Conservation (phyloP, 768 basidiomycete genomes). For the Leccinellum rugosiceps region DNA sequence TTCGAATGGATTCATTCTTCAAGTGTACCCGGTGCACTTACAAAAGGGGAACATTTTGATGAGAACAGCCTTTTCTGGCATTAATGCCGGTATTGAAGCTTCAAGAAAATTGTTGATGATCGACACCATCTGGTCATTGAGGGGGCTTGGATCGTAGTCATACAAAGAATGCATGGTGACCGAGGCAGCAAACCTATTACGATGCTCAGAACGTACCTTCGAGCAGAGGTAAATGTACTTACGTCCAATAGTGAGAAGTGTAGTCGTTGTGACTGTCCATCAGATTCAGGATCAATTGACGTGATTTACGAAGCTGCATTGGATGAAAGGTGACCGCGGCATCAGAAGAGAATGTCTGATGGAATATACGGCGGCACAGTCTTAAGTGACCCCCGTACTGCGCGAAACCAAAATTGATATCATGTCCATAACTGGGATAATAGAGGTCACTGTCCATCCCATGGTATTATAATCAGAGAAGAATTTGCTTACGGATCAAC, state of each 20-base stretch:
- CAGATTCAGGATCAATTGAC: conserved; percentile 4
- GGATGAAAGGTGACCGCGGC: conserved; percentile 4
- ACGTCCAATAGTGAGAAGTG: conserved; percentile 11
- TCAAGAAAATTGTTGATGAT: conserved; percentile 10
- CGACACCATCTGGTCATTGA: conserved; percentile 15
- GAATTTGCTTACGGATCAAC: conserved; percentile 14
- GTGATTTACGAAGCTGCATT: conserved; percentile 6
- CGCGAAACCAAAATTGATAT: conserved; percentile 4
- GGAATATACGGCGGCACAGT: conserved; percentile 15
- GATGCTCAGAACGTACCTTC: background rate
- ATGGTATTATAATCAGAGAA: background rate
- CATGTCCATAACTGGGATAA: conserved; percentile 16
- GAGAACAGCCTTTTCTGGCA: conserved; percentile 14
- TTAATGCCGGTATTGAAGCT: conserved; percentile 2
- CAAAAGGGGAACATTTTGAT: conserved; percentile 17
- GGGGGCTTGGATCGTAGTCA: conserved; percentile 19
- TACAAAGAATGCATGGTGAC: conserved; percentile 23
- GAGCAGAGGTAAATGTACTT: background rate
- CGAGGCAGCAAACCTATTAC: conserved; percentile 30
- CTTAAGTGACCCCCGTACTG: conserved; percentile 13
- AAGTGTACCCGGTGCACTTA: background rate
- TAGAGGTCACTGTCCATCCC: background rate
- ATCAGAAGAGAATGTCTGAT: conserved; percentile 8
- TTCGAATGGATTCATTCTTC: background rate
- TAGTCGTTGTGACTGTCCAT: conserved; percentile 5